phyloP scores from a whole-genome alignment of 768 basidiomycete genomes.

The Russula compacta region DNA sequence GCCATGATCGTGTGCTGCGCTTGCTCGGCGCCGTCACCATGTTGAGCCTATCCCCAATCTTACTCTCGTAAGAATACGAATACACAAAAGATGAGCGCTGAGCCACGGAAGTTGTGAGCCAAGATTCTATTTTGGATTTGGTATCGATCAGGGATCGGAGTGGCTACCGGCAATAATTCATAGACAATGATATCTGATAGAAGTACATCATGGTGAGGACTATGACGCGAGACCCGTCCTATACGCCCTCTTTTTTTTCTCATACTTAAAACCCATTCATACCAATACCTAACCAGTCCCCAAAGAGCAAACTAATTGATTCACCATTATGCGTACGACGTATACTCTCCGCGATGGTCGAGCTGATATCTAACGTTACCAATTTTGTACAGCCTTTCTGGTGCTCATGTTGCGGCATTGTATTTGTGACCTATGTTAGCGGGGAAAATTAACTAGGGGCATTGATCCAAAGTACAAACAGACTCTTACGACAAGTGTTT shows the following conservation, averaged over 20 bases:
- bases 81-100: no score
- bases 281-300: slow-evolving; percentile 75
- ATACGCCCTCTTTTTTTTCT: neutral
- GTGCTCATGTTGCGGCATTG: slow-evolving; percentile 77
- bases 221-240: neutral
- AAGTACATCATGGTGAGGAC: neutral
- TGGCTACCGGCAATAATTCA: neutral
- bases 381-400: slow-evolving; percentile 60
- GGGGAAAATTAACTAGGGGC: no score
- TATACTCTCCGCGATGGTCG: slow-evolving; percentile 92
- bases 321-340: slow-evolving; percentile 92
- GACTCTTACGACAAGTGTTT: slow-evolving; percentile 73
- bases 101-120: no score
- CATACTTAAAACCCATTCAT: slow-evolving; percentile 6
- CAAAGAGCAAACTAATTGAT: slow-evolving; percentile 82
- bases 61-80: no score
- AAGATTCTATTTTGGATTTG: neutral
- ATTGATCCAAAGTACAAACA: neutral
- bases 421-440: slow-evolving; percentile 74
- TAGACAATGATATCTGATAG: neutral
- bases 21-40: no score
- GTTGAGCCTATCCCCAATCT: no score
- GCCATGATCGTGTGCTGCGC: no score
- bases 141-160: no score
- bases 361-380: slow-evolving; percentile 81